These are phyloP conservation scores for Leptographium wingfieldii DNA, from an alignment of 2,329 filamentous ascomycete genomes.

Conservation along the genomic window DNA sequence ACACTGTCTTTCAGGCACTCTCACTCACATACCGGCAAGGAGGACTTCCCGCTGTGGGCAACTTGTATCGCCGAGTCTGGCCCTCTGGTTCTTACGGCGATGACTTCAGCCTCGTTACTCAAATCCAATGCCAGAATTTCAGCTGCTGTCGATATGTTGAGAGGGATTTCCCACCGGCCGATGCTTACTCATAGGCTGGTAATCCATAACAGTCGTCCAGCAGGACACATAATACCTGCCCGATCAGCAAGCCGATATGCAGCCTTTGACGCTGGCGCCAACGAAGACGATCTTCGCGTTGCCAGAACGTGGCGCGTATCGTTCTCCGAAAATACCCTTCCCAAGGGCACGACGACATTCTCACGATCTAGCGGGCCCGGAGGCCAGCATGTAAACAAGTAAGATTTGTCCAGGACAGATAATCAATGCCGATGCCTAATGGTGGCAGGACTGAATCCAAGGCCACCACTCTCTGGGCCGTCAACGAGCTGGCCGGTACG, in stretches of 20 bases:
- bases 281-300: slow-evolving; percentile 35
- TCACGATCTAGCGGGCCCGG: slow-evolving; percentile 49
- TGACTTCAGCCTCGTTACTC: neutral
- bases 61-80: too few species aligned
- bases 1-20: too few species aligned
- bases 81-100: too few species aligned
- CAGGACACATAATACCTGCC: neutral
- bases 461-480: slow-evolving; percentile 39
- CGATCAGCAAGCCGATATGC: slow-evolving; percentile 23
- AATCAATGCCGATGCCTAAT: neutral
- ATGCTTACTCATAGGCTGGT: neutral
- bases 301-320: slow-evolving; percentile 38
- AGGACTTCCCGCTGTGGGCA: too few species aligned
- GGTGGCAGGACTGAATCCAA: slow-evolving; percentile 44
- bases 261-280: slow-evolving; percentile 36
- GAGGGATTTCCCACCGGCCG: neutral
- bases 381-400: slow-evolving; percentile 53
- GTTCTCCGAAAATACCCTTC: slow-evolving; percentile 31
- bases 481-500: slow-evolving; percentile 30
- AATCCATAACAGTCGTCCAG: too few species aligned
- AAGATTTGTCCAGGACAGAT: neutral
- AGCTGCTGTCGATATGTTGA: neutral
- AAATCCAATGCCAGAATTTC: too few species aligned
- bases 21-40: too few species aligned
- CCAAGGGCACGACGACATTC: slow-evolving; percentile 39